Evolutionary conservation across 176 grass and related monocot genomes (phyloP), one percentile per base, ranked within the genome.

Genomic region (Typha latifolia): DNA sequence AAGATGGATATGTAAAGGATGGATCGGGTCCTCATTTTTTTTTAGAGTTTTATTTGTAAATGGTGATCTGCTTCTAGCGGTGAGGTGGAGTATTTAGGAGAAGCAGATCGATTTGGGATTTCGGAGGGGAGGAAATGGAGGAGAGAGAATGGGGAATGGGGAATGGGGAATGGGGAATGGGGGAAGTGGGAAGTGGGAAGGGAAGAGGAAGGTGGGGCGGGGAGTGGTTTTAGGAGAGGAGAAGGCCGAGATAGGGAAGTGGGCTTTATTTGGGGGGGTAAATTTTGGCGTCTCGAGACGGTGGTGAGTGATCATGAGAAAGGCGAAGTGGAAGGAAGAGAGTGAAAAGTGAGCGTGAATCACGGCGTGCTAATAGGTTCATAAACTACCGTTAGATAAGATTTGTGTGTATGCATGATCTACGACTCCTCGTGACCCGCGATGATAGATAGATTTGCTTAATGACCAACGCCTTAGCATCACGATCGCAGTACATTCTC

Each of bases 1-100:
- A 85, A 12, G 63, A 84, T 22, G 74, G 69, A 70, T 64, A 77
- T 49, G 34, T 69, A 74, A 19, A 61, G 11, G 62, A 61, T 81
- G 62, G 32, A 29, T 26, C 16, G 18, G 23, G 18, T 80, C n/a
- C 66, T 4, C 20, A 19, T 59, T 57, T 59, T 18, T 22, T 59
- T 57, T 21, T 57, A 7, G n/a, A 11, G 5, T 18, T 29, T 29
- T 2, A 2, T 18, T n/a, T 59, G 20, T 59, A 21, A 59, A 22
- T 21, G 53, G 53, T 59, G 53, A 7, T 59, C 20, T 21, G 18
- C 20, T 11, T 59, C 53, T 9, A 22, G 53, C 4, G 53, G 10
- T 9, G 53, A 59, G 53, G 20, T 8, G 0, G 20, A 64, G 50
- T 6, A 43, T 43, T 43, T 64, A 21, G 20, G 66, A 32, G 22